A percentile compares a stretch with the other conserved stretches of the same genome.
phyloP scores from a whole-genome alignment of 169 alveolate genomes.

The Plasmodium berghei region DNA sequence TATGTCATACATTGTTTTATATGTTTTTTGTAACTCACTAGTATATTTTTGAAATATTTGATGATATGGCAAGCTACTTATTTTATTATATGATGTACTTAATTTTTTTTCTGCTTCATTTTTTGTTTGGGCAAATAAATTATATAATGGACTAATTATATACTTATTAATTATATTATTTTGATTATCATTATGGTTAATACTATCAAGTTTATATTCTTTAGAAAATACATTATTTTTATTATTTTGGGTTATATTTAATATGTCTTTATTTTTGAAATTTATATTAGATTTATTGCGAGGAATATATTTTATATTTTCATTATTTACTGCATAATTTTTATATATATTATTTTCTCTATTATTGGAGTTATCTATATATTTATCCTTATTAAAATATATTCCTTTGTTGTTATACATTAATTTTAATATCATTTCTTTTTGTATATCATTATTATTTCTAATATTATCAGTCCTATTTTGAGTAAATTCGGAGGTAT shows the following conservation, averaged over 20 bases:
- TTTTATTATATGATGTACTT: background rate
- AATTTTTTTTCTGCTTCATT: constrained; percentile 6
- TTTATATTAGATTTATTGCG: too few species aligned
- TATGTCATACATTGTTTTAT: constrained; percentile 61
- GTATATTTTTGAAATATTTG: constrained; percentile 10
- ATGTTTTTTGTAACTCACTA: constrained; percentile 51
- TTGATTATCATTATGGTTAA: constrained; percentile 7
- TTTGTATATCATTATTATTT: constrained; percentile 9
- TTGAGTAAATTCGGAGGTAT: too few species aligned
- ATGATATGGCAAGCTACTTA: background rate
- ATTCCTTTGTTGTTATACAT: constrained; percentile 70
- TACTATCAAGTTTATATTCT: background rate
- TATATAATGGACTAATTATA: constrained; percentile 45
- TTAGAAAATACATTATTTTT: background rate
- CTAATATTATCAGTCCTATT: too few species aligned
- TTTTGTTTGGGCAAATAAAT: constrained; percentile 30
- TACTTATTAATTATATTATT: constrained; percentile 44
- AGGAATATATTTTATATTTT: background rate
- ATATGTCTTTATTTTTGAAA: too few species aligned
- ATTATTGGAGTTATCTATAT: background rate
- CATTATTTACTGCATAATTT: background rate
- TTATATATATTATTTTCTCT: background rate
- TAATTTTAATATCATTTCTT: constrained; percentile 54
- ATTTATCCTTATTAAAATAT: constrained; percentile 46
- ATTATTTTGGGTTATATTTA: background rate